A percentile compares a stretch with the other conserved stretches of the same genome.
Conservation (phyloP, 768 basidiomycete species). For the Naganishia friedmannii region DNA sequence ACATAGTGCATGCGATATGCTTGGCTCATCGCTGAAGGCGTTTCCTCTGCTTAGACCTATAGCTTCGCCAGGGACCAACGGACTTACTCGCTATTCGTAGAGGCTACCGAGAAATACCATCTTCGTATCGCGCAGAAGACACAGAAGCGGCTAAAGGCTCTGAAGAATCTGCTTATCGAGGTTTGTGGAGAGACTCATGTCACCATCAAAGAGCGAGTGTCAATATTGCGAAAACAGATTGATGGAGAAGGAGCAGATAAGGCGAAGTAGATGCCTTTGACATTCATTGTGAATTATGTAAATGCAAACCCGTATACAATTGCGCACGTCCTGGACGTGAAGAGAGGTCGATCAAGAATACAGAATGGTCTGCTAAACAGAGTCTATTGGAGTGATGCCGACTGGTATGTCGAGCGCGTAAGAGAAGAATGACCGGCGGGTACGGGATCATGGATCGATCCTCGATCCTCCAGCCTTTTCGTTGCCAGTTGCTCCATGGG, state of each 20-base stretch:
- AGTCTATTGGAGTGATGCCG: not conserved
- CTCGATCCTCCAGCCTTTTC: slow-evolving; percentile 15
- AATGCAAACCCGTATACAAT: not conserved
- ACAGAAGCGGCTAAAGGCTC: slow-evolving; percentile 62
- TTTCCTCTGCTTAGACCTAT: slow-evolving; percentile 61
- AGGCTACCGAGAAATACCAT: slow-evolving; percentile 55
- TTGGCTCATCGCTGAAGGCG: slow-evolving; percentile 1
- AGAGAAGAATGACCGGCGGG: too few relatives aligned
- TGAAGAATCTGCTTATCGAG: slow-evolving; percentile 63
- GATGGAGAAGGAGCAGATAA: slow-evolving; percentile 58
- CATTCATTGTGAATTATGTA: too few relatives aligned
- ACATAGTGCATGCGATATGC: not conserved
- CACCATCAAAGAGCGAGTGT: slow-evolving; percentile 69
- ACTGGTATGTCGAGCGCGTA: not conserved
- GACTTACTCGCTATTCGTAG: slow-evolving; percentile 52
- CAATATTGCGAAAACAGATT: slow-evolving; percentile 62
- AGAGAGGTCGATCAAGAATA: not conserved
- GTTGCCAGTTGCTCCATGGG: not conserved
- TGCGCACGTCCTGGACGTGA: not conserved
- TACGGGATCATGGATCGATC: slow-evolving; percentile 13
- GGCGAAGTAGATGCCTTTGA: not conserved
- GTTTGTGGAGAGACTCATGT: slow-evolving; percentile 66
- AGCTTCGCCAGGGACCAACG: slow-evolving; percentile 92
- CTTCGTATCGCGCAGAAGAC: slow-evolving; percentile 57
- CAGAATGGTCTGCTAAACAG: not conserved